Conservation (phyloP, 192 early-diverging fungal species). For the Entrophospora sp. region DNA sequence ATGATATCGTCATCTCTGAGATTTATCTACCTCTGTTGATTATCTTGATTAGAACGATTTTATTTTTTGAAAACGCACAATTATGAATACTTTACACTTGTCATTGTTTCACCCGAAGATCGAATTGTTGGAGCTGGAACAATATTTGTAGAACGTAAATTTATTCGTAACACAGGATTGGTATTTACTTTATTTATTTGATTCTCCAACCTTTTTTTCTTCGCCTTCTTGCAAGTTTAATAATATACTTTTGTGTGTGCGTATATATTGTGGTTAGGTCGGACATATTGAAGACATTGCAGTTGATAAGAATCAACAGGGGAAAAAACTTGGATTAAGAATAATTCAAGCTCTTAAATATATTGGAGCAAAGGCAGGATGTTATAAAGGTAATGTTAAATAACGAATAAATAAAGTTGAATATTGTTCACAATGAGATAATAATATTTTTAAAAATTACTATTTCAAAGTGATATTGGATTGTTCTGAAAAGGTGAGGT, state of each 20-base stretch:
- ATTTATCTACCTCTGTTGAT: too few relatives aligned
- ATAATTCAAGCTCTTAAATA: slow-evolving; percentile 77
- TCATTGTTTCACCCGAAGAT: slow-evolving; percentile 59
- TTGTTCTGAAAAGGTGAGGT: too few relatives aligned
- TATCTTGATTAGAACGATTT: slow-evolving; percentile 56
- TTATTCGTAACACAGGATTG: slow-evolving; percentile 66
- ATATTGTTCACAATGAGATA: too few relatives aligned
- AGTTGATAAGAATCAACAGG: slow-evolving; percentile 46
- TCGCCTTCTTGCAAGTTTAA: too few relatives aligned
- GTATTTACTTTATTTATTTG: too few relatives aligned
- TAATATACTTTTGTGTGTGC: too few relatives aligned
- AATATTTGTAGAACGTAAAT: slow-evolving; percentile 76
- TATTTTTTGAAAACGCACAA: slow-evolving; percentile 64
- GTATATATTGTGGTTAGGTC: too few relatives aligned
- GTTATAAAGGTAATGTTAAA: slow-evolving; percentile 64
- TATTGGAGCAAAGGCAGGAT: slow-evolving; percentile 65
- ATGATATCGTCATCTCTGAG: too few relatives aligned
- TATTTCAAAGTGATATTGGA: too few relatives aligned
- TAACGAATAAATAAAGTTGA: too few relatives aligned
- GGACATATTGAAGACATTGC: slow-evolving; percentile 77
- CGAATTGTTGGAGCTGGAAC: slow-evolving; percentile 71
- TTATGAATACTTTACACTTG: slow-evolving; percentile 71
- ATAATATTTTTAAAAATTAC: too few relatives aligned
- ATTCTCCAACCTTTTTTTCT: too few relatives aligned
- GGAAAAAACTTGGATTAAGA: slow-evolving; percentile 42